These are phyloP conservation scores for Lipomyces kockii DNA, from an alignment of 805 yeast species.

Conservation along the genomic window DNA sequence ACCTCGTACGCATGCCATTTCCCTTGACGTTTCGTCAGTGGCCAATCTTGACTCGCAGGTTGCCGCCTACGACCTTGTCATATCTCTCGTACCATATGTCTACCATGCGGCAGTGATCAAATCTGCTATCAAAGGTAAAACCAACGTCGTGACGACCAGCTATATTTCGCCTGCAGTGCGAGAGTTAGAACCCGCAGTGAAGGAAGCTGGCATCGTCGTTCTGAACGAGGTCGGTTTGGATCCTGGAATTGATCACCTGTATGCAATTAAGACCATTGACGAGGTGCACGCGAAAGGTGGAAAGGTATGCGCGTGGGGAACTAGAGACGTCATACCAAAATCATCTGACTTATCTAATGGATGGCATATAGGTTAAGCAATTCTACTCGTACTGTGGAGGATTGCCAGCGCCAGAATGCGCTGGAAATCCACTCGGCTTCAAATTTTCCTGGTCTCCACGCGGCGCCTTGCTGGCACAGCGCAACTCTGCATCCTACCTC, in stretches of 20 bases:
- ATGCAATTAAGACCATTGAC: slow-evolving; percentile 96
- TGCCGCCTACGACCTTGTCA: slow-evolving; percentile 76
- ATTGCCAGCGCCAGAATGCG: slow-evolving; percentile 94
- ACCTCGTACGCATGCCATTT: slow-evolving; percentile 72
- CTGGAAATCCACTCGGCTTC: slow-evolving; percentile 97
- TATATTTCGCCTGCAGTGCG: slow-evolving; percentile 63
- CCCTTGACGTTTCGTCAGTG: slow-evolving; percentile 83
- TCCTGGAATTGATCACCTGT: slow-evolving; percentile 97
- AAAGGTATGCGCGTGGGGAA: slow-evolving; percentile 56
- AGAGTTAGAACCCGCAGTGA: slow-evolving; percentile 38
- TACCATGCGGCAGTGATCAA: slow-evolving; percentile 91
- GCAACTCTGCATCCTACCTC: slow-evolving; percentile 84
- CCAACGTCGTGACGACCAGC: slow-evolving; percentile 86
- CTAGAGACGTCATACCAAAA: background rate
- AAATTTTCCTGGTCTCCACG: slow-evolving; percentile 99
- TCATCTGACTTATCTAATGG: background rate
- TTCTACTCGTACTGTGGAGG: slow-evolving; percentile 99
- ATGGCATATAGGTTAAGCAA: slow-evolving; percentile 64
- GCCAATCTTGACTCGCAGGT: slow-evolving; percentile 76
- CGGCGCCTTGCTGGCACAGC: slow-evolving; percentile 94
- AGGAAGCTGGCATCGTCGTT: slow-evolving; percentile 92
- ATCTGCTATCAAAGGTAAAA: slow-evolving; percentile 86
- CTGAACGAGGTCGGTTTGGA: slow-evolving; percentile 99
- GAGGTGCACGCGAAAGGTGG: slow-evolving; percentile 92
- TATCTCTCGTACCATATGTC: slow-evolving; percentile 90